Evolutionary conservation across 495 filamentous ascomycete genomes (phyloP), one percentile per base, ranked within the genome.

Genomic region (Aspergillus avenaceus): DNA sequence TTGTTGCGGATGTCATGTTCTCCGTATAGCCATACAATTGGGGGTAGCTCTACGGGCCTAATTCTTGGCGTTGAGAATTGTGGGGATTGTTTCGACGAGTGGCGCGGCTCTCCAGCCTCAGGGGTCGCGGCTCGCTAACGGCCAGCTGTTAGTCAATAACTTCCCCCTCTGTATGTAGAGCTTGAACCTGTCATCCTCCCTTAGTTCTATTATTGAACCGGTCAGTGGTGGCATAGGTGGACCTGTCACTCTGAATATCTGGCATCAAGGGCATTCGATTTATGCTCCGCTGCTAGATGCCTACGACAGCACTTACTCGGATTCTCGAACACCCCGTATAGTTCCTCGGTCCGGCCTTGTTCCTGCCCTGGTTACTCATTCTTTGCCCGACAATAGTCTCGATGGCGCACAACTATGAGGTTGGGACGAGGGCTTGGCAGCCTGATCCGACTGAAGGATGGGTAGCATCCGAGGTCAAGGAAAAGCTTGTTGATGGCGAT

Each of bases 401-500:
- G 41, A 96, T 97, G 95, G 90, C 91, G 76, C 89, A 96, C 74
- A 90, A 78, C 62, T 99, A 96, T 71, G 93, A 97, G 83, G 84
- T 97, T 59, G 95, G 92, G 56, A 97, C 93, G 57, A 82, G 88
- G 80, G 95, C 90, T 67, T 99, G 93, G 93, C 91, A 97, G 80
- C 90, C 95, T 53, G 93, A 99, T 75, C 71, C 81, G 56, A 86
- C 85, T 41, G 93, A 99, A 70, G 93, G 93, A 68, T 99, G 93
- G 93, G 78, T 97, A 70, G 88, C 91, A 56, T 96, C 95, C 25
- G 90, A 96, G 77, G 89, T 99, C 55, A 77, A 86, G 68, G 86
- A 91, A 65, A 97, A 92, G 78, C 74, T 80, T 29, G 74, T 91
- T 50, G 74, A 90, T 67, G 95, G 90, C 19, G 82, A 90, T 59